Percentiles rank a stretch among this genome's conserved stretches.
These are phyloP conservation scores for Talaromyces sp. DNA, from an alignment of 2,329 filamentous ascomycete species.

Conservation along the genomic window DNA sequence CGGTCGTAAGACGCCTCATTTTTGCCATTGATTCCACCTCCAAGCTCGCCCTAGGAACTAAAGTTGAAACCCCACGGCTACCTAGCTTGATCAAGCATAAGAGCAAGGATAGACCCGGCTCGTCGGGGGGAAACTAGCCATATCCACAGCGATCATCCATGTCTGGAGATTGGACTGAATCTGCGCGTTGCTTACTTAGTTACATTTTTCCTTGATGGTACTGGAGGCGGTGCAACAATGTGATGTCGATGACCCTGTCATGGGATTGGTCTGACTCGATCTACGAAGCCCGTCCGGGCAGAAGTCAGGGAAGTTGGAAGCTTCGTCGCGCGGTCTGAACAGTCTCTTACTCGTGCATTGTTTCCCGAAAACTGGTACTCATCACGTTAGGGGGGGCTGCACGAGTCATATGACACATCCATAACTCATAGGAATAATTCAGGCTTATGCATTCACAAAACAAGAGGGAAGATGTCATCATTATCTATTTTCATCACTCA, in stretches of 20 bases:
- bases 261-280: not conserved
- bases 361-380: not conserved
- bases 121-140: not conserved
- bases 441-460: not conserved
- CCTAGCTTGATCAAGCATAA: not conserved
- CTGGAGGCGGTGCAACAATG: no score
- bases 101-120: constrained; percentile 3
- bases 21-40: not conserved
- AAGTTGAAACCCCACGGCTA: not conserved
- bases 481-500: constrained; percentile 18
- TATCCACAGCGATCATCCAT: not conserved
- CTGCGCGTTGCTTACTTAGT: not conserved
- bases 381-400: not conserved
- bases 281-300: not conserved
- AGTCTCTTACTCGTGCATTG: not conserved
- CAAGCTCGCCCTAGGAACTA: not conserved
- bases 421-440: not conserved
- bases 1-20: not conserved
- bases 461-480: constrained; percentile 10
- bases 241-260: not conserved
- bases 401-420: not conserved
- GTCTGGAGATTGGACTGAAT: not conserved
- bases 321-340: not conserved
- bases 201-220: not conserved
- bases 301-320: not conserved